Evolutionary conservation across 176 grass and related monocot species (phyloP).

Genomic region (Triticum dicoccoides): DNA sequence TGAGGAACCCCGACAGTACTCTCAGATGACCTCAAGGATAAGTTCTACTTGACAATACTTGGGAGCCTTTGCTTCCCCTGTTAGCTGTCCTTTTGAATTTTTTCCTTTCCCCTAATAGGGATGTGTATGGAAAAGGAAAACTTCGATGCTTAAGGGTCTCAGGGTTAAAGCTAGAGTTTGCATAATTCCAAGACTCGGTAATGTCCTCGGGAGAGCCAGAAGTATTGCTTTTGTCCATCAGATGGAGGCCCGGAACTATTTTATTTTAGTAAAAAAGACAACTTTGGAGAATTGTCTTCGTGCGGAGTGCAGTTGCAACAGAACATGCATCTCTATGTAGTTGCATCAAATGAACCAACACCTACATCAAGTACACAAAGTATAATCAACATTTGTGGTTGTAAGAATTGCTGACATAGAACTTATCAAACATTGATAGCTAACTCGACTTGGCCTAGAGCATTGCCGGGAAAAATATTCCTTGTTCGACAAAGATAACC

Average conservation of each 20-base stretch:
- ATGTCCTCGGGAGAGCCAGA: neutral
- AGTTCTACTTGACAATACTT: slow-evolving; percentile 14
- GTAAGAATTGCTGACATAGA: neutral
- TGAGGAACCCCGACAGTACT: slow-evolving; percentile 39
- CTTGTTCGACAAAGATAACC: too few species aligned
- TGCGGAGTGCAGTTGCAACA: neutral
- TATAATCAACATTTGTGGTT: neutral
- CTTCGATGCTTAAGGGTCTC: neutral
- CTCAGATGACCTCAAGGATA: slow-evolving; percentile 47
- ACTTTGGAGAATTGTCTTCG: neutral
- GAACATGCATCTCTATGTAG: neutral
- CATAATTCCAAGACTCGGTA: slow-evolving; percentile 14
- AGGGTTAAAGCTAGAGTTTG: slow-evolving; percentile 28
- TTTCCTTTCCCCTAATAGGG: slow-evolving; percentile 25
- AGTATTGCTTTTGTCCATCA: slow-evolving; percentile 34
- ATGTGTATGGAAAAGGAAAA: slow-evolving; percentile 21
- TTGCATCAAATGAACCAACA: slow-evolving; percentile 8
- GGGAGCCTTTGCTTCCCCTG: slow-evolving; percentile 29
- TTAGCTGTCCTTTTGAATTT: slow-evolving; percentile 30
- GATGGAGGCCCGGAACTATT: neutral
- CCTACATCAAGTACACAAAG: slow-evolving; percentile 20
- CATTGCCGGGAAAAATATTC: too few species aligned
- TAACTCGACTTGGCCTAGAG: too few species aligned
- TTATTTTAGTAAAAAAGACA: neutral
- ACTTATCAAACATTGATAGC: neutral